Evolutionary conservation across 495 filamentous ascomycete genomes (phyloP).

Genomic region (Penicillium lividum): DNA sequence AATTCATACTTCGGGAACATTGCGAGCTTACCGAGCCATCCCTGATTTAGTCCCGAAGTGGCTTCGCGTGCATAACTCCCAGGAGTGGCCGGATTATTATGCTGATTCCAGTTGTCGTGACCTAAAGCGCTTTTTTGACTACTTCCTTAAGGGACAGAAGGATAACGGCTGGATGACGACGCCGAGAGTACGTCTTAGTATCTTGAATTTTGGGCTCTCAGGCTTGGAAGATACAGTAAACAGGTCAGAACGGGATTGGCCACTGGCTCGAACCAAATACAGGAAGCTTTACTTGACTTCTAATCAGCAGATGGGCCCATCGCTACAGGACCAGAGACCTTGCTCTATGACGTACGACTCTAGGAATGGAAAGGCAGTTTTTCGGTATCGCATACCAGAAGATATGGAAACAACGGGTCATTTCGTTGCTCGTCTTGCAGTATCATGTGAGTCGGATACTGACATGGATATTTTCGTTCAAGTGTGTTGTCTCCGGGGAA

Average conservation of each 20-base stretch:
- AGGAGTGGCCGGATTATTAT: not conserved
- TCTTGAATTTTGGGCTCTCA: not conserved
- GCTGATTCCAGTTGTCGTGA: not conserved
- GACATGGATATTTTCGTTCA: not conserved
- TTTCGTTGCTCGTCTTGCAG: not conserved
- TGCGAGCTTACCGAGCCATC: not conserved
- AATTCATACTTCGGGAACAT: not conserved
- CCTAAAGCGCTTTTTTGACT: not conserved
- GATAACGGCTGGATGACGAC: not conserved
- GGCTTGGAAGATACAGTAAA: not conserved
- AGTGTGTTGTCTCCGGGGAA: not conserved
- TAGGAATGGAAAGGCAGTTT: not conserved
- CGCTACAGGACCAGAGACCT: not conserved
- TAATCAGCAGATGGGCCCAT: not conserved
- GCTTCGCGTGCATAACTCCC: not conserved
- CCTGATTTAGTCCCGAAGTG: not conserved
- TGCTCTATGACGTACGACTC: not conserved
- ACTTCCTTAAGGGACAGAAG: not conserved
- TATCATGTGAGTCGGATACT: not conserved
- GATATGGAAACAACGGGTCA: not conserved
- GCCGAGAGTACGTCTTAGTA: not conserved
- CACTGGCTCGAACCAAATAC: not conserved
- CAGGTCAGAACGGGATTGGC: not conserved
- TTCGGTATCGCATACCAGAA: not conserved
- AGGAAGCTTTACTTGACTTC: not conserved